Conservation (phyloP, 2,329 filamentous ascomycete genomes). For the Talaromyces sp. region DNA sequence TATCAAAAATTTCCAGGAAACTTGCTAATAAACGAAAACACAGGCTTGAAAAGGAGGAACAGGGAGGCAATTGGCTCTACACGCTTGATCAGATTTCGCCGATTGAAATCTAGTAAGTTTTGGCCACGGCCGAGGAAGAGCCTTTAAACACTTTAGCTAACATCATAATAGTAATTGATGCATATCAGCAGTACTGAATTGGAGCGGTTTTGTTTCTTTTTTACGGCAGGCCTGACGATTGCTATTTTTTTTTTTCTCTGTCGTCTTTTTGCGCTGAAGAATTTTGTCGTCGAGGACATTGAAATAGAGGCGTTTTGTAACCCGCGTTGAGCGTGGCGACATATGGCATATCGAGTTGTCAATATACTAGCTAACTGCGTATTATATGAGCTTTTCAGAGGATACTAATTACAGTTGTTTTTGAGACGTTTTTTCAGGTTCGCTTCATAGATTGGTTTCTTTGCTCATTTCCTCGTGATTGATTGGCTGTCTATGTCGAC, state of each 20-base stretch:
- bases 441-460: too few species aligned
- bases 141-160: background rate
- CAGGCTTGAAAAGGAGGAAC: conserved; percentile 79
- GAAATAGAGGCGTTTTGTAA: background rate
- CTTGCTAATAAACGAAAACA: background rate
- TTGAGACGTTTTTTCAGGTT: too few species aligned
- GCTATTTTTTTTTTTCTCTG: background rate
- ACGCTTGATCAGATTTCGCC: conserved; percentile 94
- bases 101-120: conserved; percentile 75
- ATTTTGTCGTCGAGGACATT: background rate
- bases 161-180: conserved; percentile 3
- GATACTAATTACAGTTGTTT: background rate
- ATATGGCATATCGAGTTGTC: background rate
- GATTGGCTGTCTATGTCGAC: too few species aligned
- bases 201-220: background rate
- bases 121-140: background rate
- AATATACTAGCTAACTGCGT: background rate
- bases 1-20: background rate
- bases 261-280: background rate
- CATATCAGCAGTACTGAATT: background rate
- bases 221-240: background rate
- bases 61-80: conserved; percentile 93
- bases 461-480: too few species aligned
- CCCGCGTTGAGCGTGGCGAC: background rate
- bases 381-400: background rate